These are phyloP conservation scores for Balansia obtecta DNA, from an alignment of 2,329 filamentous ascomycete genomes.

Conservation along the genomic window DNA sequence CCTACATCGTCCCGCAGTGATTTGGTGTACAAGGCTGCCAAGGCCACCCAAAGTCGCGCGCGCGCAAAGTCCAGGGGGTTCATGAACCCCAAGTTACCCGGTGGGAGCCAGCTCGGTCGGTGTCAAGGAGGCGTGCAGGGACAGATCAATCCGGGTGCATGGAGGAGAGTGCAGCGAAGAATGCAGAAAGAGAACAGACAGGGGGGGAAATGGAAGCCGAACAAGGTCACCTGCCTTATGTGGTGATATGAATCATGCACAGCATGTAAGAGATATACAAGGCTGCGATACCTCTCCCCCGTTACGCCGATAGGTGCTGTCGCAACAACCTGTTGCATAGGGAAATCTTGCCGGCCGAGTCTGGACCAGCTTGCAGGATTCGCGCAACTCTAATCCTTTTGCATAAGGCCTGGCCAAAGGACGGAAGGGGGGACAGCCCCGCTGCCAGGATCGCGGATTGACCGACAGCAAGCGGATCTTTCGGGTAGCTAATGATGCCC, in stretches of 20 bases:
- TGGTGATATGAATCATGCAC: neutral
- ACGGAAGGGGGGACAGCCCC: neutral
- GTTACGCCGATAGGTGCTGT: neutral
- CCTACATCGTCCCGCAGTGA: too few relatives aligned
- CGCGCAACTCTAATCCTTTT: too few relatives aligned
- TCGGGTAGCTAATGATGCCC: neutral
- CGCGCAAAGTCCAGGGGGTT: too few relatives aligned
- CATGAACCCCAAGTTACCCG: too few relatives aligned
- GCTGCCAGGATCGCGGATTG: neutral
- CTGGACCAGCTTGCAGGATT: neutral
- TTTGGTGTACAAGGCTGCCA: too few relatives aligned
- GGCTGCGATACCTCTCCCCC: neutral
- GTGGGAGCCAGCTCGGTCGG: too few relatives aligned
- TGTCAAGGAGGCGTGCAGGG: too few relatives aligned
- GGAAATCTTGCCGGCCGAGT: conserved; percentile 2
- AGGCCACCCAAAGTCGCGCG: too few relatives aligned
- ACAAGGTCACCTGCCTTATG: neutral
- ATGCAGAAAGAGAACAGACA: neutral
- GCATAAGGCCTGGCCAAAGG: neutral
- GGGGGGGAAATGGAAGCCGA: neutral
- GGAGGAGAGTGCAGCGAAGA: too few relatives aligned
- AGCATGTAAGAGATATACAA: neutral
- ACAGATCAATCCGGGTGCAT: too few relatives aligned
- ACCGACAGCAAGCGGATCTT: neutral
- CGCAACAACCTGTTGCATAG: neutral